These are phyloP conservation scores for Fomitopsis serialis DNA, from an alignment of 768 basidiomycete genomes.

Conservation along the genomic window DNA sequence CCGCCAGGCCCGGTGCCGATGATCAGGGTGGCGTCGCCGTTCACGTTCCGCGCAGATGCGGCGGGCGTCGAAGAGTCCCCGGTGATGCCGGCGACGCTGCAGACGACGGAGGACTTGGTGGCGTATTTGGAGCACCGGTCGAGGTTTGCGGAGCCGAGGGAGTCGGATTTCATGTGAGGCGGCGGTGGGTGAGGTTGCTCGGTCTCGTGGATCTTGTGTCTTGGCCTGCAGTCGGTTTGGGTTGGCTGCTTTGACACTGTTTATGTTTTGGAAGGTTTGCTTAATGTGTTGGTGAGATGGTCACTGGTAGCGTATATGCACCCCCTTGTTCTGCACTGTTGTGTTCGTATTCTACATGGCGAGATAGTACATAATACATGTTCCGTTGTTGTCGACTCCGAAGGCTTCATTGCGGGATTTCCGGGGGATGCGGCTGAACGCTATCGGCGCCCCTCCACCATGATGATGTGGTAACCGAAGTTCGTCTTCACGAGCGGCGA, in stretches of 20 bases:
- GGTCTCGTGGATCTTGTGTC: too few relatives aligned
- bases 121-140: slow-evolving; percentile 19
- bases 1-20: too few relatives aligned
- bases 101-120: slow-evolving; percentile 19
- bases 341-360: too few relatives aligned
- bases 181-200: not conserved
- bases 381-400: not conserved
- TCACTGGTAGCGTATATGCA: too few relatives aligned
- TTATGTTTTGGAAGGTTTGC: too few relatives aligned
- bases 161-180: slow-evolving; percentile 13
- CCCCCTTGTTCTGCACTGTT: too few relatives aligned
- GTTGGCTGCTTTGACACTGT: too few relatives aligned
- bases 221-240: too few relatives aligned
- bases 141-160: slow-evolving; percentile 6
- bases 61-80: not conserved
- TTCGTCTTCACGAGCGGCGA: slow-evolving; percentile 78
- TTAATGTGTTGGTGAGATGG: too few relatives aligned
- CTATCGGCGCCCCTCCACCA: slow-evolving; percentile 80
- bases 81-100: slow-evolving; percentile 11
- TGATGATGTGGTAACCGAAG: slow-evolving; percentile 86
- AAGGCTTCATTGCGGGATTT: too few relatives aligned
- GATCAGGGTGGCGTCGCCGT: slow-evolving; percentile 11
- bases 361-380: not conserved
- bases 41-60: not conserved
- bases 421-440: too few relatives aligned